These are phyloP conservation scores for Solanum virginianum DNA, from an alignment of 257 asterid genomes.

Conservation along the genomic window DNA sequence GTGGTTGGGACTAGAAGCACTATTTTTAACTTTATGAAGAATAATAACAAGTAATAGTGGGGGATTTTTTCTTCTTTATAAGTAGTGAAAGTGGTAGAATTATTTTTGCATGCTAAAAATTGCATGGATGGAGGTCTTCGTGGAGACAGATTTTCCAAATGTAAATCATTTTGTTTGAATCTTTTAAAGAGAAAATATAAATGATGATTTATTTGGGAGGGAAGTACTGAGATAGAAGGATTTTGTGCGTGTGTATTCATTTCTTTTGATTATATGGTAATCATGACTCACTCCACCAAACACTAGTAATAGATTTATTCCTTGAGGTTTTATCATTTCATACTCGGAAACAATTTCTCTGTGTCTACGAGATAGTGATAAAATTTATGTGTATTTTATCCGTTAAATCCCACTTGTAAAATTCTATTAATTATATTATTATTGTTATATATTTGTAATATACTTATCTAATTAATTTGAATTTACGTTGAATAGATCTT, in stretches of 20 bases:
- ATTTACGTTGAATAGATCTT: neutral
- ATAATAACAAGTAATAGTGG: neutral
- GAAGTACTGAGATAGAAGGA: neutral
- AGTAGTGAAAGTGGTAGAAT: neutral
- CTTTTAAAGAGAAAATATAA: conserved; percentile 6
- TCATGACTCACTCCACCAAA: conserved; percentile 32
- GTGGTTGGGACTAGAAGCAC: neutral
- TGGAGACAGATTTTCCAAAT: conserved; percentile 44
- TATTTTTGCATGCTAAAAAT: conserved; percentile 21
- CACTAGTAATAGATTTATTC: neutral
- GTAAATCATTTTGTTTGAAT: conserved; percentile 38
- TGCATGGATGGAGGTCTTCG: conserved; percentile 6
- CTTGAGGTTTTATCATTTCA: no score
- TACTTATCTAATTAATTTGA: neutral
- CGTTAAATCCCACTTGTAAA: no score
- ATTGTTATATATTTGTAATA: neutral
- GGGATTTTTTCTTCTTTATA: neutral
- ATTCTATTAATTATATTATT: no score
- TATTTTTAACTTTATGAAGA: conserved; percentile 4
- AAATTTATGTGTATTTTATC: no score
- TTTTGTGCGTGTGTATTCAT: conserved; percentile 8
- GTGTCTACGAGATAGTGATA: no score
- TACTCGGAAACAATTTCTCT: rapidly evolving
- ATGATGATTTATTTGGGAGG: neutral
- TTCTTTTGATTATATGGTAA: conserved; percentile 30